phyloP scores from a whole-genome alignment of 345 rosid species.

The Lepidium africanum region DNA sequence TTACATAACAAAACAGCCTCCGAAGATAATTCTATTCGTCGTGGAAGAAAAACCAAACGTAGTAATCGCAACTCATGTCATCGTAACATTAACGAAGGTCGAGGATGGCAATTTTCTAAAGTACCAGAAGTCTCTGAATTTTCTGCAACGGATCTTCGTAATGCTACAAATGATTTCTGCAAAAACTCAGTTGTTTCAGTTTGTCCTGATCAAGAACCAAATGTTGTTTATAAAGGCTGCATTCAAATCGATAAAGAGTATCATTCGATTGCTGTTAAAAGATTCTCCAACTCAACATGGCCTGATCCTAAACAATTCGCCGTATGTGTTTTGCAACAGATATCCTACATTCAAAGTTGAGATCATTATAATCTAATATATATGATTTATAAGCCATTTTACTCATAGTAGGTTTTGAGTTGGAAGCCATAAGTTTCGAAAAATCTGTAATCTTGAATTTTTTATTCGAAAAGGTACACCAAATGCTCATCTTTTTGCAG shows the following conservation, averaged over 20 bases:
- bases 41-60: conserved; percentile 3
- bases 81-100: conserved; percentile 8
- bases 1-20: conserved; percentile 13
- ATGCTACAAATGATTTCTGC: conserved; percentile 81
- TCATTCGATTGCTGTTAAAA: conserved; percentile 71
- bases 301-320: conserved; percentile 87
- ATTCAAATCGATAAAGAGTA: conserved; percentile 31
- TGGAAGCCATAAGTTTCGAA: too few species aligned
- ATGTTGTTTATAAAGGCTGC: conserved; percentile 72
- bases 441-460: too few species aligned
- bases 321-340: conserved; percentile 24
- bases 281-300: conserved; percentile 70
- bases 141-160: conserved; percentile 60
- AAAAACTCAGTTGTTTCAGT: conserved; percentile 64
- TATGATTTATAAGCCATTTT: too few species aligned
- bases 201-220: conserved; percentile 72
- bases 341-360: too few species aligned
- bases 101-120: conserved; percentile 26
- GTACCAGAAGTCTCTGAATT: conserved; percentile 53
- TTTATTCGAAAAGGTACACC: not conserved
- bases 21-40: not conserved
- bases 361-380: not conserved
- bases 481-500: conserved; percentile 21
- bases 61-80: conserved; percentile 17
- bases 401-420: too few species aligned